Conservation (phyloP, 805 yeast species). For the Barnettozyma siamensis region DNA sequence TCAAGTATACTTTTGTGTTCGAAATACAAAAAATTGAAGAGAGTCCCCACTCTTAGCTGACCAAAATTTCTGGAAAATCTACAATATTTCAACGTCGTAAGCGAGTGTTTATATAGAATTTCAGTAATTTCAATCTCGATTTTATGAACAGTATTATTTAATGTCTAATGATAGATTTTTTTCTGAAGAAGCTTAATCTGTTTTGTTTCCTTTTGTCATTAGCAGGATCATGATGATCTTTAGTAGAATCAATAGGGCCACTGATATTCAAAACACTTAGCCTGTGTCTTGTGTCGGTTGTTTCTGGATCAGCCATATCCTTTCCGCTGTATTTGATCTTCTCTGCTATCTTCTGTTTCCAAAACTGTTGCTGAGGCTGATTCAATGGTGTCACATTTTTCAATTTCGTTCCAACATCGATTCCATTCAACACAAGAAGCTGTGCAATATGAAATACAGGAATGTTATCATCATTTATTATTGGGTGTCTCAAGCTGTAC, state of each 20-base stretch:
- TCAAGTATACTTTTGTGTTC: not conserved
- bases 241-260: too few species aligned
- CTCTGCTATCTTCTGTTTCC: conserved; percentile 30
- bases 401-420: conserved; percentile 35
- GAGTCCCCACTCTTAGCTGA: too few species aligned
- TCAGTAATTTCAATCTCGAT: too few species aligned
- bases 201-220: not conserved
- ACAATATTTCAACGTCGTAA: too few species aligned
- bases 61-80: too few species aligned
- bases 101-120: too few species aligned
- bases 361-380: conserved; percentile 45
- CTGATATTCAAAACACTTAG: too few species aligned
- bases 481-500: conserved; percentile 48
- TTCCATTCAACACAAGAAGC: conserved; percentile 51
- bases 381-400: conserved; percentile 33
- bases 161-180: conserved; percentile 1
- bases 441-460: conserved; percentile 49
- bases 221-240: not conserved
- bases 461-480: conserved; percentile 18
- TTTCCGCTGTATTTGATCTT: not conserved
- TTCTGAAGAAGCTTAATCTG: conserved; percentile 2
- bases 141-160: not conserved
- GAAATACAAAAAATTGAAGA: too few species aligned
- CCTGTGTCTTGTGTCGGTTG: too few species aligned
- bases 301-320: too few species aligned